Base-by-base conservation (phyloP, 2,329 filamentous ascomycete genomes). In the Chlorencoelia australis region DNA sequence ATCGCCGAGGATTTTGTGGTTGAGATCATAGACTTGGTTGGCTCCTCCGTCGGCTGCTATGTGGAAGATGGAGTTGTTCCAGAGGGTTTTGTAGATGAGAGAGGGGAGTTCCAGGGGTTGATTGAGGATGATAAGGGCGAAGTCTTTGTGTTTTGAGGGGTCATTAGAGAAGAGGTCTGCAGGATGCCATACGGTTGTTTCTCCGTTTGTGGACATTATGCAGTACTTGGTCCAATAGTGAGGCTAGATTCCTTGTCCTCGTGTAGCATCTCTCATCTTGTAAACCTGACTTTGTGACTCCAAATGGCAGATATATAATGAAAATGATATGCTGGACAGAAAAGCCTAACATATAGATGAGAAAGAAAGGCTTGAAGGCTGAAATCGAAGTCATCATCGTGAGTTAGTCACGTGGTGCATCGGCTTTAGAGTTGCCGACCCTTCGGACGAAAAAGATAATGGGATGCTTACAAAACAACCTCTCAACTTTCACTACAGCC, bases 11-110 rank as follows among this genome's bases (percentile, higher is more conserved):
- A n/a, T 21, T 5, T 27, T 28, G 9, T 38, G 35, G 31, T 49
- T 51, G 13, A 51, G 33, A 67, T 63, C 42, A 46, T 75, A 59
- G 46, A 95, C 69, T 24, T 75, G 71, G 54, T 96, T 94, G 30
- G 88, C 88, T 16, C 87, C 91, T 37, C 88, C 91, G 62, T 98
- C 91, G 18, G 87, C 91, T 40, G 87, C 94, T 35, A 96, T 68
- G 16, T 72, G 73, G 43, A 79, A 70, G 15, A 62, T 64, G 35
- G 82, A 79, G 33, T 51, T 51, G 10, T 35, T 29, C 46, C 48
- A 54, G 19, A 53, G 28, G 11, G 38, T 37, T 5, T 30, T 30
- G 36, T 52, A 25, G 65, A 69, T 55, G 9, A 48, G 37, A 59
- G 56, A 32, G n/a, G 42, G 46, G 2, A 55, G 45, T 6, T 66